These are phyloP conservation scores for Solanum dulcamara DNA, from an alignment of 257 asterid species.

Conservation along the genomic window DNA sequence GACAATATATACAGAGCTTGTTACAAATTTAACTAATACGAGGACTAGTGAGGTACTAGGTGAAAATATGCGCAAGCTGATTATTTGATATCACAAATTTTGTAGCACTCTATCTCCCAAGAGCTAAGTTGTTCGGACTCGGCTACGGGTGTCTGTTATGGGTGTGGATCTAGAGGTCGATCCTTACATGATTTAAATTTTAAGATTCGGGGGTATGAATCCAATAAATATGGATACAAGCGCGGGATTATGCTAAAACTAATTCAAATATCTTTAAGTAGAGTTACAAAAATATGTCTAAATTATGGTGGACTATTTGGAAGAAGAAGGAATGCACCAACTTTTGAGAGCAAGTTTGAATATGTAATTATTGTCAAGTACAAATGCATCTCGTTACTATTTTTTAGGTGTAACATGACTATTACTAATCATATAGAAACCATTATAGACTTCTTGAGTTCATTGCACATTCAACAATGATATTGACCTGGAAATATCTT, in stretches of 20 bases:
- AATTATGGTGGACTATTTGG: not conserved
- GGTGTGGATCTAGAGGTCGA: not conserved
- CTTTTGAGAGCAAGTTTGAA: not conserved
- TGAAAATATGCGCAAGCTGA: not conserved
- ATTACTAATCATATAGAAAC: not conserved
- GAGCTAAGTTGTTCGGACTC: not conserved
- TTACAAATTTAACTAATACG: not conserved
- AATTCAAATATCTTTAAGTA: not conserved
- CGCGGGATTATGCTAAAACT: not conserved
- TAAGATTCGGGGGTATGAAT: not conserved
- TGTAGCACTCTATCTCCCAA: not conserved
- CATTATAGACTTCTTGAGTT: not conserved
- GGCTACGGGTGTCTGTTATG: not conserved
- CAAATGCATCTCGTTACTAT: not conserved
- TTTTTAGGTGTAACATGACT: not conserved
- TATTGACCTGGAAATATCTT: not conserved
- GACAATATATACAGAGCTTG: not conserved
- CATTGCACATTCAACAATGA: not conserved
- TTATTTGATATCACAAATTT: not conserved
- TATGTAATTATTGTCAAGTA: not conserved
- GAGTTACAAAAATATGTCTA: not conserved
- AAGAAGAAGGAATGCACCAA: not conserved
- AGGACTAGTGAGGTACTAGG: not conserved
- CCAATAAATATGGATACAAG: not conserved
- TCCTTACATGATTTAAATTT: not conserved